These are phyloP conservation scores for Amylocarpus encephaloides DNA, from an alignment of 2,329 filamentous ascomycete genomes.

Conservation along the genomic window DNA sequence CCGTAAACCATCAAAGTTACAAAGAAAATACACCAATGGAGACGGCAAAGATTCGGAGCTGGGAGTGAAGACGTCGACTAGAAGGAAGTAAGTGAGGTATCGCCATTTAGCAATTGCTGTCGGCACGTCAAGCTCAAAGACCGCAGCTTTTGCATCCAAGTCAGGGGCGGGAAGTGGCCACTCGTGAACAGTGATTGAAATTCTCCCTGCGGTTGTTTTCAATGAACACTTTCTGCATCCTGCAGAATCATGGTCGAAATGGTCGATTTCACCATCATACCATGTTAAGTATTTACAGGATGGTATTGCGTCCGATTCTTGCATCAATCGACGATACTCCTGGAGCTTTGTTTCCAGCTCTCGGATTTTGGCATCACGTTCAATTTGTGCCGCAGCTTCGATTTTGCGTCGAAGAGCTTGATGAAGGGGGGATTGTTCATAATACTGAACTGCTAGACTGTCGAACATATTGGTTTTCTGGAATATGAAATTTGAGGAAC, in stretches of 20 bases:
- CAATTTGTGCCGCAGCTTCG: background rate
- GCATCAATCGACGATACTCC: background rate
- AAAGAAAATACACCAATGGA: no score
- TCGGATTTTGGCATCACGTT: background rate
- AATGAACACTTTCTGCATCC: background rate
- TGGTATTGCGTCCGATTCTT: background rate
- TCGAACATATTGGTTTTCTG: slow-evolving; percentile 19
- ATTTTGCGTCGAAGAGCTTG: slow-evolving; percentile 27
- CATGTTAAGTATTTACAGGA: background rate
- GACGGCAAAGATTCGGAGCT: no score
- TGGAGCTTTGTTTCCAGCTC: background rate
- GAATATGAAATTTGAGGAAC: background rate
- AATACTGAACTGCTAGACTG: slow-evolving; percentile 47
- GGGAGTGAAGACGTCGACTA: background rate
- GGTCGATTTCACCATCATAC: background rate
- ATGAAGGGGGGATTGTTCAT: slow-evolving; percentile 37
- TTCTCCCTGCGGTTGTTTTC: background rate
- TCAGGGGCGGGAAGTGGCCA: background rate
- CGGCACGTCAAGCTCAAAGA: slow-evolving; percentile 51
- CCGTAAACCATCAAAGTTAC: no score
- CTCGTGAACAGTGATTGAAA: background rate
- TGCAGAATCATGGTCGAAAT: background rate
- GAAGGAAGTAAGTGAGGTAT: background rate
- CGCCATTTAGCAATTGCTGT: slow-evolving; percentile 33
- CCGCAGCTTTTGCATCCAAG: slow-evolving; percentile 33